Conservation (phyloP, 2,329 filamentous ascomycete species). For the Cladosporium sp. region DNA sequence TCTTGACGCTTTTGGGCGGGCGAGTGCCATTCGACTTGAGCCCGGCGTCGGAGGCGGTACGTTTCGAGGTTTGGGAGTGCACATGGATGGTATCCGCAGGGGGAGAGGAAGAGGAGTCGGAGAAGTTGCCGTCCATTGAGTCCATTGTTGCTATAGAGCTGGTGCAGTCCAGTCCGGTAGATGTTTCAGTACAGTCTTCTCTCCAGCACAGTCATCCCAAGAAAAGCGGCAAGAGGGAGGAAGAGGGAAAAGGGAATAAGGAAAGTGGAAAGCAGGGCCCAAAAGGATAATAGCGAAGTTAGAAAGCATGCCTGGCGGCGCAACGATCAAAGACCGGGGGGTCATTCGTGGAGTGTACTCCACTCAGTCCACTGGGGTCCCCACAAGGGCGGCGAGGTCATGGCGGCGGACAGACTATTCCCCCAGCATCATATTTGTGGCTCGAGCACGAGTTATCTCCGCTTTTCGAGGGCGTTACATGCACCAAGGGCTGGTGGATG, state of each 20-base stretch:
- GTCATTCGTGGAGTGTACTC: constrained; percentile 6
- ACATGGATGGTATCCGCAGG: constrained; percentile 21
- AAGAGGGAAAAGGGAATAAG: constrained; percentile 2
- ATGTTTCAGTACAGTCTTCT: background rate
- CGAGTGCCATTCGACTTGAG: constrained; percentile 45
- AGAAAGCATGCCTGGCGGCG: constrained; percentile 4
- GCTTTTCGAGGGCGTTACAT: constrained; percentile 11
- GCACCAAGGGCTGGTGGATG: constrained; percentile 12
- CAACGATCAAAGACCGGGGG: constrained; percentile 10
- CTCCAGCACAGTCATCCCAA: constrained; percentile 4
- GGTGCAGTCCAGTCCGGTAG: background rate
- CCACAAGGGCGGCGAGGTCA: constrained; percentile 1
- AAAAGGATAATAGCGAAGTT: constrained; percentile 5
- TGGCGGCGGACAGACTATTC: constrained; percentile 6
- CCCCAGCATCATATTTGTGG: constrained; percentile 9
- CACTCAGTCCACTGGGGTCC: constrained; percentile 11
- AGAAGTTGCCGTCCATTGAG: constrained; percentile 16
- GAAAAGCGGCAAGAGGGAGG: constrained; percentile 3
- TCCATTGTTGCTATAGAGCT: constrained; percentile 7
- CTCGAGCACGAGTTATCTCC: constrained; percentile 14
- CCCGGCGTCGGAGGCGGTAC: constrained; percentile 54
- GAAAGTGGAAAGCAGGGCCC: constrained; percentile 10
- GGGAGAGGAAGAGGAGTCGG: constrained; percentile 29
- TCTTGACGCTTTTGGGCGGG: constrained; percentile 61
- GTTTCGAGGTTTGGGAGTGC: constrained; percentile 38